phyloP scores from a whole-genome alignment of 352 stramenopile species.

The Pelagophyceae sp. region DNA sequence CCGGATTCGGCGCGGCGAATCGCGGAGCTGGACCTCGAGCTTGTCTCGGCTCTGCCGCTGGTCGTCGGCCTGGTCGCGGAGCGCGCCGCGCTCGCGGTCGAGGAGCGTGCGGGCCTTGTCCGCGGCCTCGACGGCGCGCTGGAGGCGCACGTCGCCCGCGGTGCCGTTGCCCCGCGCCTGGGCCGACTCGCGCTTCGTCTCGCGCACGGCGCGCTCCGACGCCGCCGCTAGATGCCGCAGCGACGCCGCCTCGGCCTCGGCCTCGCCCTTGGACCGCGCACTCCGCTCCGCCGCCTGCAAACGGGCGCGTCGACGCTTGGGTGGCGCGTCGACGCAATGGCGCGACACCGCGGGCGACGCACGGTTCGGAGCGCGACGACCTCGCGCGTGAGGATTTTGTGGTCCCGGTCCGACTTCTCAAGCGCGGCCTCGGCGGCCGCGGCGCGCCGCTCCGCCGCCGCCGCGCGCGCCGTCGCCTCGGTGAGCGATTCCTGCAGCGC shows the following conservation, averaged over 20 bases:
- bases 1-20: no score
- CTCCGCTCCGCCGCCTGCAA: conserved; percentile 22
- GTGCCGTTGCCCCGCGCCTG: conserved; percentile 23
- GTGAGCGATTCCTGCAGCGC: conserved; percentile 14
- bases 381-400: conserved; percentile 7
- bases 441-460: neutral
- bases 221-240: neutral
- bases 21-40: conserved; percentile 19
- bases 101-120: conserved; percentile 31
- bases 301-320: conserved; percentile 10
- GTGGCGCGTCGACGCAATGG: neutral
- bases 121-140: conserved; percentile 30
- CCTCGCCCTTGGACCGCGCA: neutral
- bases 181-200: conserved; percentile 18
- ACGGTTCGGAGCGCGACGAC: neutral
- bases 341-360: neutral
- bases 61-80: conserved; percentile 13
- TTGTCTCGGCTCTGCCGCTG: conserved; percentile 22
- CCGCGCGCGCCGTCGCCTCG: neutral
- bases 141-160: conserved; percentile 29
- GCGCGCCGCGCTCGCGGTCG: neutral
- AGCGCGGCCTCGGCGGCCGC: neutral
- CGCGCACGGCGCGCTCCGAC: neutral
- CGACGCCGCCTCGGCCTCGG: conserved; percentile 21
- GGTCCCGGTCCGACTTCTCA: neutral